Evolutionary conservation across 1,139 yeast genomes (phyloP).

Genomic region (Saccharomyces hybrid): DNA sequence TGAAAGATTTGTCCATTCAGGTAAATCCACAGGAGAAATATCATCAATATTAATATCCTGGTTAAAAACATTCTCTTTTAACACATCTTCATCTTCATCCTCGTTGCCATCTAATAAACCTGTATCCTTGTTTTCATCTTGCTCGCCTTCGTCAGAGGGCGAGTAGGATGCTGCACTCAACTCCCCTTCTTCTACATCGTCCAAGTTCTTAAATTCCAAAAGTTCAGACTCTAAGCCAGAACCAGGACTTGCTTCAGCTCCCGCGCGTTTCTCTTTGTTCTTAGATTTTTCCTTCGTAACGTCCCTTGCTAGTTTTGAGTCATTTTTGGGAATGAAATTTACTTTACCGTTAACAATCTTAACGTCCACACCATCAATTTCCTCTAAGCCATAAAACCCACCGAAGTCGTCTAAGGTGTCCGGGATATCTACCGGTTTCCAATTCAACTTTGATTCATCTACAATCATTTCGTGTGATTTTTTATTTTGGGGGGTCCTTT

Average conservation of each 20-base stretch:
- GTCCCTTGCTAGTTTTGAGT: conserved; percentile 13
- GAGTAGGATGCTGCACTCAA: conserved; percentile 20
- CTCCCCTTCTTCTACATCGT: conserved; percentile 23
- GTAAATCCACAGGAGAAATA: conserved; percentile 37
- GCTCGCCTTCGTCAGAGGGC: conserved; percentile 18
- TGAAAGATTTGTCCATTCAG: conserved; percentile 47
- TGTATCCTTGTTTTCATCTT: conserved; percentile 6
- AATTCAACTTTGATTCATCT: conserved; percentile 36
- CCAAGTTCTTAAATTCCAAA: conserved; percentile 24
- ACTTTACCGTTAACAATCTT: conserved; percentile 55
- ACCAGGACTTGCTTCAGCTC: conserved; percentile 3
- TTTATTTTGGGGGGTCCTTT: conserved; percentile 1
- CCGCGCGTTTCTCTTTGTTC: conserved; percentile 8
- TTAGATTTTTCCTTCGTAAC: conserved; percentile 11
- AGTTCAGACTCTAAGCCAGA: conserved; percentile 14
- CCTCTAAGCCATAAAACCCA: conserved; percentile 89
- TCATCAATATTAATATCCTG: conserved; percentile 25
- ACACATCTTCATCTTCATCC: conserved; percentile 14
- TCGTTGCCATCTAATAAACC: conserved; percentile 10
- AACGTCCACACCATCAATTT: conserved; percentile 86
- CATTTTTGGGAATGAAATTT: conserved; percentile 50
- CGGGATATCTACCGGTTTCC: conserved; percentile 82
- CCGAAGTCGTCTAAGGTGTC: conserved; percentile 80
- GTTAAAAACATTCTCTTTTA: conserved; percentile 20
- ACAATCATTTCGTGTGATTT: not conserved